phyloP scores from a whole-genome alignment of 2,329 filamentous ascomycete species.

The Ophiostoma piceae region DNA sequence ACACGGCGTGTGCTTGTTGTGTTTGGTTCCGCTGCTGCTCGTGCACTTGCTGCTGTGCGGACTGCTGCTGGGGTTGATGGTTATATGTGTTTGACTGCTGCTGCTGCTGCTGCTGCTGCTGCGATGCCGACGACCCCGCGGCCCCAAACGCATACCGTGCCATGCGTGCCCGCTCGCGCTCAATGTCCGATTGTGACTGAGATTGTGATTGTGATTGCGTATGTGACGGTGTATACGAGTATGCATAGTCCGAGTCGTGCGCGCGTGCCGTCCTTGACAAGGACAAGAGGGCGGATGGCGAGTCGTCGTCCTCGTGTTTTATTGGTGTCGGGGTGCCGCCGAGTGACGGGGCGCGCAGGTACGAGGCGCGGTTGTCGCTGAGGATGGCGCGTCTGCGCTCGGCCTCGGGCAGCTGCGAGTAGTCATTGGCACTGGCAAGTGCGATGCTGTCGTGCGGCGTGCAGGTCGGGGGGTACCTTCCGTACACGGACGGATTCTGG shows the following conservation, averaged over 20 bases:
- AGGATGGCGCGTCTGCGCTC: constrained; percentile 27
- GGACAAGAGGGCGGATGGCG: neutral
- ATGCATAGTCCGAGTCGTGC: neutral
- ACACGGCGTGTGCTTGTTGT: neutral
- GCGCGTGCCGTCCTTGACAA: neutral
- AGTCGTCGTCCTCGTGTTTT: neutral
- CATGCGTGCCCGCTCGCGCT: neutral
- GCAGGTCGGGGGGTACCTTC: neutral
- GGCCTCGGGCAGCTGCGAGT: constrained; percentile 24
- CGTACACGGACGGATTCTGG: neutral
- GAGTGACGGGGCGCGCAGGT: constrained; percentile 16
- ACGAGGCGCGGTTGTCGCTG: constrained; percentile 25
- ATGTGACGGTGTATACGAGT: neutral
- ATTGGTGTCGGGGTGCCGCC: neutral
- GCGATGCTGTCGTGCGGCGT: neutral
- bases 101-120: too few relatives aligned
- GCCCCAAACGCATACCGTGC: neutral
- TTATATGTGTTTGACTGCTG: constrained; percentile 15
- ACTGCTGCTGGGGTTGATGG: neutral
- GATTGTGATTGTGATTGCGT: neutral
- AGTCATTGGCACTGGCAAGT: neutral
- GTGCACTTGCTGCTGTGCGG: neutral
- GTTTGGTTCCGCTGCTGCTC: neutral
- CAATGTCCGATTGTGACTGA: neutral
- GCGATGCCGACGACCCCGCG: constrained; percentile 9